Conservation (phyloP, 2,329 filamentous ascomycete species). For the Talaromyces sp. region DNA sequence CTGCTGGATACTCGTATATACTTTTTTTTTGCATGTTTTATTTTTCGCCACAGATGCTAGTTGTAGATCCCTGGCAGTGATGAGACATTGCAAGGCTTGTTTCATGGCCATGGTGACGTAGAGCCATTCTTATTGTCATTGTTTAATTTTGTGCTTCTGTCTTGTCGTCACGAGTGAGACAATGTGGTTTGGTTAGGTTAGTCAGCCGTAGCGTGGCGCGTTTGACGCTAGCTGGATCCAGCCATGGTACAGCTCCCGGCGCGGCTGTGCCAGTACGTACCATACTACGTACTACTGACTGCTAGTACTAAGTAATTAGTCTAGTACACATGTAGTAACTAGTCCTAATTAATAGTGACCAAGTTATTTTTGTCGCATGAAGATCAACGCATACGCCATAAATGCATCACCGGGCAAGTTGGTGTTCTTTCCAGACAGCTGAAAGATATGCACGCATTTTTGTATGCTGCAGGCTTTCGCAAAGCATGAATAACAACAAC, state of each 20-base stretch:
- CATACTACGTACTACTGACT: no score
- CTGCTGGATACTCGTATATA: background rate
- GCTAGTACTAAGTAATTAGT: no score
- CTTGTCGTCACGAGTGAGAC: background rate
- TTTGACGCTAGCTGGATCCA: background rate
- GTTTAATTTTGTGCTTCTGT: no score
- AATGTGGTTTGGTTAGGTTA: no score
- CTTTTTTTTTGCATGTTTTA: background rate
- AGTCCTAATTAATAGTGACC: background rate
- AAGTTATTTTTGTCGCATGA: background rate
- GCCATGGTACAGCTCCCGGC: background rate
- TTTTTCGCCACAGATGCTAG: no score
- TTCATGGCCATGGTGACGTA: background rate
- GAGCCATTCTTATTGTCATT: background rate
- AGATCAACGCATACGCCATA: background rate
- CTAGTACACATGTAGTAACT: background rate
- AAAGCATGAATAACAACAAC: background rate
- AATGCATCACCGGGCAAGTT: background rate
- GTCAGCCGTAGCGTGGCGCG: background rate
- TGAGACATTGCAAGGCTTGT: no score
- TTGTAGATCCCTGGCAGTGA: no score
- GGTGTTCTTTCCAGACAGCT: background rate
- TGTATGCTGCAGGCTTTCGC: background rate
- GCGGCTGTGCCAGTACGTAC: background rate
- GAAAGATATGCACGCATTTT: background rate